Percentiles rank a stretch among this genome's conserved stretches.
Conservation (phyloP, 495 filamentous ascomycete genomes). For the Parachaetomium inaequale region DNA sequence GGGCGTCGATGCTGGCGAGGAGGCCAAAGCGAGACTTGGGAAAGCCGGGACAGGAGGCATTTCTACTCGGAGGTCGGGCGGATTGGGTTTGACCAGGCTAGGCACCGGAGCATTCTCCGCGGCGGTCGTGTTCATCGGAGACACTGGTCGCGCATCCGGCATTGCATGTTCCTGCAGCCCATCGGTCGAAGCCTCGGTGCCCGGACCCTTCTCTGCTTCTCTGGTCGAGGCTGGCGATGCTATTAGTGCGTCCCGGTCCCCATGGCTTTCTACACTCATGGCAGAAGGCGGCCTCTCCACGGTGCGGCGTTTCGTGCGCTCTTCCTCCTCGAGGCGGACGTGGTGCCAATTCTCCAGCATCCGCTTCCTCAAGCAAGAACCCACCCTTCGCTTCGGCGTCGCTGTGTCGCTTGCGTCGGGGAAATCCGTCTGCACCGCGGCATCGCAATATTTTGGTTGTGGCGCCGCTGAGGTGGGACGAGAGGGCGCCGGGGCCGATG, state of each 20-base stretch:
- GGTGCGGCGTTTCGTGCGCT: slow-evolving; percentile 25
- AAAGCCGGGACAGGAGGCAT: slow-evolving; percentile 47
- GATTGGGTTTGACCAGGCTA: slow-evolving; percentile 33
- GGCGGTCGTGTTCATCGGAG: slow-evolving; percentile 15
- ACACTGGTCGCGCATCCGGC: slow-evolving; percentile 24
- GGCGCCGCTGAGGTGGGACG: slow-evolving; percentile 34
- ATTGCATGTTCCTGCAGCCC: slow-evolving; percentile 25
- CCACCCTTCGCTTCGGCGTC: slow-evolving; percentile 39
- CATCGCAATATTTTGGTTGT: slow-evolving; percentile 42
- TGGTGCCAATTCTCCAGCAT: slow-evolving; percentile 46
- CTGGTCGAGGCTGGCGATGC: slow-evolving; percentile 22
- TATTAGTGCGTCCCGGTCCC: slow-evolving; percentile 14
- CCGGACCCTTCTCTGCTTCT: slow-evolving; percentile 19
- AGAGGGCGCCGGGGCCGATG: slow-evolving; percentile 24
- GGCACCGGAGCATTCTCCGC: slow-evolving; percentile 7
- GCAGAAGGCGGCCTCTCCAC: slow-evolving; percentile 24
- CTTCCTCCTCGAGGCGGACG: slow-evolving; percentile 37
- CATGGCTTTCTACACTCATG: slow-evolving; percentile 38
- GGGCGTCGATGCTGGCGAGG: slow-evolving; percentile 41
- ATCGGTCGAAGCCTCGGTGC: slow-evolving; percentile 6
- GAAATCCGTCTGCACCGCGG: slow-evolving; percentile 48
- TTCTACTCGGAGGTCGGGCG: slow-evolving; percentile 50
- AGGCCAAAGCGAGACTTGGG: slow-evolving; percentile 26
- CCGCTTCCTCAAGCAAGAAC: slow-evolving; percentile 44
- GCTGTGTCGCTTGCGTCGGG: slow-evolving; percentile 31